These are phyloP conservation scores for Clitopilus passeckerianus DNA, from an alignment of 768 basidiomycete species.

Conservation along the genomic window DNA sequence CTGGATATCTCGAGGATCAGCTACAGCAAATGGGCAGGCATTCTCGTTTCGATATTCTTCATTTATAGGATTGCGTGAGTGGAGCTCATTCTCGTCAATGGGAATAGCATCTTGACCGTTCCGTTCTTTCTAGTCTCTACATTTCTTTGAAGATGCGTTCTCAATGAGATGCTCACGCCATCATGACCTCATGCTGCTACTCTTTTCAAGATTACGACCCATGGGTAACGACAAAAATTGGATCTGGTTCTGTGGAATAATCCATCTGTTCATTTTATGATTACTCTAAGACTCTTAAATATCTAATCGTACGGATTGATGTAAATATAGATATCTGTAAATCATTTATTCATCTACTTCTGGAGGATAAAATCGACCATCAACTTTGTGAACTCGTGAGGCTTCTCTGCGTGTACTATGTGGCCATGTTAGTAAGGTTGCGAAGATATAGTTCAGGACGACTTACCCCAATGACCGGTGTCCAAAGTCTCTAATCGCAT, in stretches of 20 bases:
- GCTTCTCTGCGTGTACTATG: slow-evolving; percentile 54
- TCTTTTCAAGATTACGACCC: too few relatives aligned
- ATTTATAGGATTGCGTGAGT: slow-evolving; percentile 39
- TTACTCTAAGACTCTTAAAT: neutral
- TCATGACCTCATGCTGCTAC: too few relatives aligned
- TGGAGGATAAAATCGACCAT: slow-evolving; percentile 16
- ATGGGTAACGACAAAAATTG: too few relatives aligned
- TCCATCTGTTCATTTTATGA: too few relatives aligned
- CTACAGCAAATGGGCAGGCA: slow-evolving; percentile 39
- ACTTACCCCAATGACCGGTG: slow-evolving; percentile 79
- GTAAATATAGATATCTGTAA: too few relatives aligned
- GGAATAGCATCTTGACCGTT: neutral
- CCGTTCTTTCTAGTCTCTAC: neutral
- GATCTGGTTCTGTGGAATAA: too few relatives aligned
- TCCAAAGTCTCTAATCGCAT: slow-evolving; percentile 59
- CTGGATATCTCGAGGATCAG: slow-evolving; percentile 40
- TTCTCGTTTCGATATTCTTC: slow-evolving; percentile 38
- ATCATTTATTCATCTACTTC: neutral
- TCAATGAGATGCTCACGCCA: neutral
- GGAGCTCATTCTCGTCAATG: neutral
- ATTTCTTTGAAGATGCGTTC: neutral
- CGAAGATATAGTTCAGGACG: neutral
- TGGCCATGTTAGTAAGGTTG: neutral
- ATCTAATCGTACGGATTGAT: neutral
- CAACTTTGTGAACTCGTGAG: slow-evolving; percentile 43